These are phyloP conservation scores for Cyphellophora europaea DNA, from an alignment of 2,329 filamentous ascomycete genomes.

Conservation along the genomic window DNA sequence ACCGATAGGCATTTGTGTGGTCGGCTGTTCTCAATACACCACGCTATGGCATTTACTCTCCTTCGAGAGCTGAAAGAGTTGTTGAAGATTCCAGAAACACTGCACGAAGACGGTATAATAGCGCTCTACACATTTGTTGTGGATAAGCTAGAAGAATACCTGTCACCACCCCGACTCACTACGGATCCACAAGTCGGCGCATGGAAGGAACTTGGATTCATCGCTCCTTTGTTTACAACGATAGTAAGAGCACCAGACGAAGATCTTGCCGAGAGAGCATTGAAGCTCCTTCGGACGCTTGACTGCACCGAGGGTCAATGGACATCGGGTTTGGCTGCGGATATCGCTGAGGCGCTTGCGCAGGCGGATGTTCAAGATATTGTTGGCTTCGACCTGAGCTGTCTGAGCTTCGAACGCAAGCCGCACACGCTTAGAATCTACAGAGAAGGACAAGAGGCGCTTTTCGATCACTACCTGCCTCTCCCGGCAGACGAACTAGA, in stretches of 20 bases:
- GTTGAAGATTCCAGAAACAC: neutral
- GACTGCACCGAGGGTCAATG: slow-evolving; percentile 8
- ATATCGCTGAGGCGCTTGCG: slow-evolving; percentile 8
- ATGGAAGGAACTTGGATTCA: slow-evolving; percentile 7
- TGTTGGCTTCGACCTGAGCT: neutral
- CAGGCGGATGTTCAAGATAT: neutral
- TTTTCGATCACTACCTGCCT: slow-evolving; percentile 2
- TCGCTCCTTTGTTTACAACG: slow-evolving; percentile 7
- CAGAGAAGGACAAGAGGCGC: neutral
- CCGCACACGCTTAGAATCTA: neutral
- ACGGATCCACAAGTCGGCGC: slow-evolving; percentile 1
- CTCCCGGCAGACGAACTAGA: slow-evolving; percentile 1
- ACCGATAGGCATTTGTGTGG: neutral
- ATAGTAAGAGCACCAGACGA: slow-evolving; percentile 4
- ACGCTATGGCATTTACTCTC: neutral
- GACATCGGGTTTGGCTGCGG: slow-evolving; percentile 6
- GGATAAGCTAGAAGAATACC: slow-evolving; percentile 8
- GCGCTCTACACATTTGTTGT: slow-evolving; percentile 8
- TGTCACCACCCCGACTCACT: slow-evolving; percentile 1
- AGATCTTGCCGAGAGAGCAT: slow-evolving; percentile 5
- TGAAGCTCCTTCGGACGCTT: slow-evolving; percentile 5
- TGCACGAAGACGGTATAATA: slow-evolving; percentile 1
- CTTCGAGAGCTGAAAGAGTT: neutral
- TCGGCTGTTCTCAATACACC: neutral
- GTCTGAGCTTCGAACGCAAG: neutral